Percentiles rank a stretch among this genome's conserved stretches.
Conservation (phyloP, 1,139 yeast species). For the Magnusiomyces magnusii region DNA sequence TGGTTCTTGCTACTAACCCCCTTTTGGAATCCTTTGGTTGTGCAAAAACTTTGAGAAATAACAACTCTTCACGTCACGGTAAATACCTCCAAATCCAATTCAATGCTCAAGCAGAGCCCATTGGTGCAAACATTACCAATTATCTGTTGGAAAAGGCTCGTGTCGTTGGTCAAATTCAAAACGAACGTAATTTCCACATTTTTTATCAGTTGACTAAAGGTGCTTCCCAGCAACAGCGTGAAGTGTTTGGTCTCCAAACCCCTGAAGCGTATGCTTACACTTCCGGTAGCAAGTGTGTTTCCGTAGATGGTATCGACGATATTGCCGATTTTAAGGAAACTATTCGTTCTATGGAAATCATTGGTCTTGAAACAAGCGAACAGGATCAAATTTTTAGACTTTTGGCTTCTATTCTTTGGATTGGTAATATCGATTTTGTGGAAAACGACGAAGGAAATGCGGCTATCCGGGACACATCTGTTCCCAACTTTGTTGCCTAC, state of each 20-base stretch:
- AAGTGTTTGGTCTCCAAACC: conserved; percentile 77
- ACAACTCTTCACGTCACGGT: conserved; percentile 96
- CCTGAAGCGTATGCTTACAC: conserved; percentile 93
- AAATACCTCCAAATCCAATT: conserved; percentile 90
- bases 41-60: conserved; percentile 93
- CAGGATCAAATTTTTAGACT: conserved; percentile 87
- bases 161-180: conserved; percentile 85
- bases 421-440: conserved; percentile 80
- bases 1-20: conserved; percentile 98
- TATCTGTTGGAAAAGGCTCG: conserved; percentile 91
- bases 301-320: conserved; percentile 86
- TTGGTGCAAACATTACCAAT: conserved; percentile 93
- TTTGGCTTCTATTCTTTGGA: conserved; percentile 84
- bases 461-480: conserved; percentile 70
- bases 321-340: conserved; percentile 72
- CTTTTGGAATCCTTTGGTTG: conserved; percentile 95
- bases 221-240: conserved; percentile 79
- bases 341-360: conserved; percentile 73
- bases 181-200: conserved; percentile 95
- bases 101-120: conserved; percentile 75
- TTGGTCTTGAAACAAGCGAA: conserved; percentile 73
- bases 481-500: conserved; percentile 90
- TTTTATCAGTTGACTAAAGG: conserved; percentile 94
- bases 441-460: conserved; percentile 85
- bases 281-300: conserved; percentile 74